These are phyloP conservation scores for Fabrea salina DNA, from an alignment of 169 alveolate species.

Conservation along the genomic window DNA sequence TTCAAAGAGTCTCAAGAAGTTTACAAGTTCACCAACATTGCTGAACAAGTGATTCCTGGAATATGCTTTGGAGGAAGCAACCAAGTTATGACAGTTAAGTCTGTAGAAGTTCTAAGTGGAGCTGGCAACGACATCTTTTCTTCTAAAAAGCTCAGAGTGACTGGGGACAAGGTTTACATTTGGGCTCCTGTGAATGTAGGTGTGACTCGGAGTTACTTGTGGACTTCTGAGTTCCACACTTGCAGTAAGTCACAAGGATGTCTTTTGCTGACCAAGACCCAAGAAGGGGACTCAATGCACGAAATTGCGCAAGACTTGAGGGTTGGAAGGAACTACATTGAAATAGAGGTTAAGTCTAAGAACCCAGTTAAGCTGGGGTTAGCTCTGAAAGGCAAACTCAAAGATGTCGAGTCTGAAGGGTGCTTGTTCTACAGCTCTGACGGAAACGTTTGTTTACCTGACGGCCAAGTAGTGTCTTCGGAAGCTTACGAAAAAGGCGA, in stretches of 20 bases:
- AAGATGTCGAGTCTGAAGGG: neutral
- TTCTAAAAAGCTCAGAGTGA: neutral
- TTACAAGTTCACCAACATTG: neutral
- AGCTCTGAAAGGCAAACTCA: neutral
- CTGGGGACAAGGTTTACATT: neutral
- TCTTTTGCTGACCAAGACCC: neutral
- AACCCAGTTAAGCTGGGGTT: neutral
- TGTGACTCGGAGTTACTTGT: neutral
- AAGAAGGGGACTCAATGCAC: neutral
- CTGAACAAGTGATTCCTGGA: neutral
- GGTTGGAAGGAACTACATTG: neutral
- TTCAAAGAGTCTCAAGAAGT: neutral
- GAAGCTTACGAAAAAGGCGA: neutral
- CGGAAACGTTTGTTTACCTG: neutral
- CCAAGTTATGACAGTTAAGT: neutral
- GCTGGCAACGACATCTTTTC: neutral
- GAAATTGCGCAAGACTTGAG: neutral
- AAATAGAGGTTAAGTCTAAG: neutral
- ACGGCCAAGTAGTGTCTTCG: neutral
- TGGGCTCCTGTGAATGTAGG: neutral
- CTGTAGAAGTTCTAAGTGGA: neutral
- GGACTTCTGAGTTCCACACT: neutral
- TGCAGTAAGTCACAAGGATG: neutral
- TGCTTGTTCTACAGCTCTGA: neutral
- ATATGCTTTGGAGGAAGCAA: slow-evolving; percentile 19